These are phyloP conservation scores for Elsinoe fawcettii DNA, from an alignment of 2,329 filamentous ascomycete species.

Conservation along the genomic window DNA sequence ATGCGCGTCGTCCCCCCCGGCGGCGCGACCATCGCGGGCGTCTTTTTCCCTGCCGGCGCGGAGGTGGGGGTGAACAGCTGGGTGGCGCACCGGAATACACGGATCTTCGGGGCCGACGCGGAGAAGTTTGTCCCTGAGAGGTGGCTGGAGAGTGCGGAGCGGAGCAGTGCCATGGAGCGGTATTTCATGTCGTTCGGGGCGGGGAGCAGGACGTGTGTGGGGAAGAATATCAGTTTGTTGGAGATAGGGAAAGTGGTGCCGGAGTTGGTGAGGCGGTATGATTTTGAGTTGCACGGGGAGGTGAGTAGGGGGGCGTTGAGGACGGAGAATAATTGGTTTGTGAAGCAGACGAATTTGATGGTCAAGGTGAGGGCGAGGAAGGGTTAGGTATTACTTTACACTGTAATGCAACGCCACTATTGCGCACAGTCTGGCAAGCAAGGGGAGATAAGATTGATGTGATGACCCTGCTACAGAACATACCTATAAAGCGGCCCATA, in stretches of 20 bases:
- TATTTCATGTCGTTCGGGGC: conserved; percentile 28
- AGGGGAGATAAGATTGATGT: too few species aligned
- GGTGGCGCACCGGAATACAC: conserved; percentile 35
- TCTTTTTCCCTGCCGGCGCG: conserved; percentile 32
- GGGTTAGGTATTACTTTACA: too few species aligned
- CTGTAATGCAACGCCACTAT: too few species aligned
- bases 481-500: conserved; percentile 26
- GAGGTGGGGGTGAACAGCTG: conserved; percentile 39
- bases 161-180: conserved; percentile 18
- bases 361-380: conserved; percentile 9
- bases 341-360: conserved; percentile 9
- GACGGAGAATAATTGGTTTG: conserved; percentile 15
- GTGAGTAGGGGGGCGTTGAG: not conserved
- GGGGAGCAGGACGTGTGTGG: conserved; percentile 31
- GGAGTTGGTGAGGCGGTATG: conserved; percentile 23
- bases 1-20: conserved; percentile 30
- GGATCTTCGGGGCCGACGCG: conserved; percentile 34
- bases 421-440: too few species aligned
- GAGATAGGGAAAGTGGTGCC: conserved; percentile 28
- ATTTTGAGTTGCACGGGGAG: conserved; percentile 12
- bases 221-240: conserved; percentile 25
- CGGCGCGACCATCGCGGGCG: conserved; percentile 27
- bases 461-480: conserved; percentile 22
- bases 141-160: conserved; percentile 34
- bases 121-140: conserved; percentile 38